Percentiles rank a stretch among this genome's conserved stretches.
Conservation (phyloP, 768 basidiomycete species). For the Tricholoma flavovirens region DNA sequence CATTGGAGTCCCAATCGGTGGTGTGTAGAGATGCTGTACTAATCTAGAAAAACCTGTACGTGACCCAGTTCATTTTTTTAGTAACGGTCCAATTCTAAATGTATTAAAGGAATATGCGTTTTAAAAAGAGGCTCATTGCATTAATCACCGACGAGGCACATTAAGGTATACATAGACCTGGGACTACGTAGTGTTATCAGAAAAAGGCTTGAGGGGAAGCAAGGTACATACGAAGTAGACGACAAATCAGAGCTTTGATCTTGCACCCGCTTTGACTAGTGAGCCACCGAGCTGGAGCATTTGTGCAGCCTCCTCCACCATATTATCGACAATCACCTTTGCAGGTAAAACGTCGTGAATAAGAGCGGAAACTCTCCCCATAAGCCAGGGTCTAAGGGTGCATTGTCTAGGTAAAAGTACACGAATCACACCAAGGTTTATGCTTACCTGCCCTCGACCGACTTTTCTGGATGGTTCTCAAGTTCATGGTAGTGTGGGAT, state of each 20-base stretch:
- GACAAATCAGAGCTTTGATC: slow-evolving; percentile 42
- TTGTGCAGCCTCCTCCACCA: slow-evolving; percentile 44
- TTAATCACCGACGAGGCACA: too few species aligned
- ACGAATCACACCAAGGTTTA: neutral
- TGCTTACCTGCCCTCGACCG: slow-evolving; percentile 42
- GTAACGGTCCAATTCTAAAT: too few species aligned
- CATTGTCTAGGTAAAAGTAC: neutral
- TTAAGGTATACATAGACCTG: too few species aligned
- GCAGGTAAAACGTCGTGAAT: slow-evolving; percentile 78
- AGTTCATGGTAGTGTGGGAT: slow-evolving; percentile 70
- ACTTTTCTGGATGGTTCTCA: slow-evolving; percentile 78
- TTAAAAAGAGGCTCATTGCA: too few species aligned
- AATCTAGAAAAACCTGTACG: too few species aligned
- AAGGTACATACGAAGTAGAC: neutral
- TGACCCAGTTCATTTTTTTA: too few species aligned
- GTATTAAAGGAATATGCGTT: too few species aligned
- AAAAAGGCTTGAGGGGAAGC: neutral
- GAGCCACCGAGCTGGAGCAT: slow-evolving; percentile 31
- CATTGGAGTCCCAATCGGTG: too few species aligned
- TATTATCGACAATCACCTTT: slow-evolving; percentile 74
- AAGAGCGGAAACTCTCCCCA: slow-evolving; percentile 75
- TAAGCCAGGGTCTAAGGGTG: slow-evolving; percentile 53
- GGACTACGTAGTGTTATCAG: too few species aligned
- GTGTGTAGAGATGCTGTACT: too few species aligned
- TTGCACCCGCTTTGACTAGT: slow-evolving; percentile 31